Conservation (phyloP, 805 yeast genomes). For the Monosporozyma siamensis region DNA sequence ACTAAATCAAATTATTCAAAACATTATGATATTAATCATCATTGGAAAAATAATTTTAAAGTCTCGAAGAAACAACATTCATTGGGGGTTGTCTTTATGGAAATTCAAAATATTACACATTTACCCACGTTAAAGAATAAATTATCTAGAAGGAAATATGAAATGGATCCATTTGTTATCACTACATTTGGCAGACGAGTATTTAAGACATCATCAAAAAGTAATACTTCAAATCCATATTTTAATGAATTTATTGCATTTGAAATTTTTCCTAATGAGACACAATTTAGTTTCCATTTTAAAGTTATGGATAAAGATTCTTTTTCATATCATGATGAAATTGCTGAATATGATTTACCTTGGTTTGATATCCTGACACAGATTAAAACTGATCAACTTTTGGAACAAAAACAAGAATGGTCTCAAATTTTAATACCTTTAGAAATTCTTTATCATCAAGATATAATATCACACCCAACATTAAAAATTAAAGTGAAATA, state of each 20-base stretch:
- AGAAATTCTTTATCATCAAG: conserved; percentile 11
- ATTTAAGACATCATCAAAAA: conserved; percentile 73
- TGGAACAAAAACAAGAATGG: conserved; percentile 21
- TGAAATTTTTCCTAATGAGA: conserved; percentile 62
- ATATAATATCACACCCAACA: conserved; percentile 26
- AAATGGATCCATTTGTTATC: conserved; percentile 95
- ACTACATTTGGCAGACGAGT: conserved; percentile 84
- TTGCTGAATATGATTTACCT: conserved; percentile 56
- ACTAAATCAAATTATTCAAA: conserved; percentile 6
- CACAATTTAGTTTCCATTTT: conserved; percentile 55
- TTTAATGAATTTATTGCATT: conserved; percentile 75
- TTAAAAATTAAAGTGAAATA: conserved; percentile 55
- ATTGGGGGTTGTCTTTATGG: conserved; percentile 67
- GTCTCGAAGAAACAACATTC: conserved; percentile 26
- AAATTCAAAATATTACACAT: conserved; percentile 62
- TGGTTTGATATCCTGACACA: conserved; percentile 35
- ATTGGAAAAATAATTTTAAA: conserved; percentile 15
- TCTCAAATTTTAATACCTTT: conserved; percentile 6
- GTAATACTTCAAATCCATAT: conserved; percentile 74
- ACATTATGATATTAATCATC: conserved; percentile 6
- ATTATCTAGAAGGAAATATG: conserved; percentile 60
- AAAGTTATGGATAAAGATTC: conserved; percentile 78
- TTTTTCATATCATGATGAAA: conserved; percentile 72
- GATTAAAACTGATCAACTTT: conserved; percentile 1
- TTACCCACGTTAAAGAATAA: conserved; percentile 66